phyloP scores from a whole-genome alignment of 192 early-diverging fungal species.

The Paraglomus brasilianum region DNA sequence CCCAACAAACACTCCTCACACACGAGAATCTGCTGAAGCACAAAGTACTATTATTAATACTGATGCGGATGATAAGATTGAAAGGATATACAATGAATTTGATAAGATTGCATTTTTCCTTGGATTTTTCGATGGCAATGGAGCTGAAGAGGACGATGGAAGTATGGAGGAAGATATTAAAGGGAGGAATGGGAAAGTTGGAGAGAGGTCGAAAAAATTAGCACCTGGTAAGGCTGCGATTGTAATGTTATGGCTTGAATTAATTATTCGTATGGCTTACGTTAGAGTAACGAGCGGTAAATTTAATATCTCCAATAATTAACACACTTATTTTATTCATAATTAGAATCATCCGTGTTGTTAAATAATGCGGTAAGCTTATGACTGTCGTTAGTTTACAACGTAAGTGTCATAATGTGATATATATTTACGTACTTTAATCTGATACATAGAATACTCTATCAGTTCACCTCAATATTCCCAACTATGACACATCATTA shows the following conservation, averaged over 20 bases:
- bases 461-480: conserved; percentile 27
- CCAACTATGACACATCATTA: conserved; percentile 29
- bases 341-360: not conserved
- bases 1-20: conserved; percentile 30
- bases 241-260: no score
- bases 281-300: no score
- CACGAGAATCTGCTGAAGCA: conserved; percentile 3
- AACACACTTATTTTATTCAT: no score
- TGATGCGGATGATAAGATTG: conserved; percentile 76
- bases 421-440: not conserved
- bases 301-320: no score
- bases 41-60: conserved; percentile 37
- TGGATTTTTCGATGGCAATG: conserved; percentile 39
- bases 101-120: conserved; percentile 62
- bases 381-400: no score
- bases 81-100: conserved; percentile 71
- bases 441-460: not conserved
- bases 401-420: no score
- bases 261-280: no score
- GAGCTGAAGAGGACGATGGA: not conserved
- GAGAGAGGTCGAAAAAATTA: not conserved
- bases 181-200: not conserved
- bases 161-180: not conserved
- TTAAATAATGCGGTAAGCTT: no score
- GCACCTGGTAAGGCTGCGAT: no score